Percentiles rank a stretch among this genome's conserved stretches.
Evolutionary conservation across 1,284 basidiomycete species (phyloP).

Genomic region (Cerrena zonata): DNA sequence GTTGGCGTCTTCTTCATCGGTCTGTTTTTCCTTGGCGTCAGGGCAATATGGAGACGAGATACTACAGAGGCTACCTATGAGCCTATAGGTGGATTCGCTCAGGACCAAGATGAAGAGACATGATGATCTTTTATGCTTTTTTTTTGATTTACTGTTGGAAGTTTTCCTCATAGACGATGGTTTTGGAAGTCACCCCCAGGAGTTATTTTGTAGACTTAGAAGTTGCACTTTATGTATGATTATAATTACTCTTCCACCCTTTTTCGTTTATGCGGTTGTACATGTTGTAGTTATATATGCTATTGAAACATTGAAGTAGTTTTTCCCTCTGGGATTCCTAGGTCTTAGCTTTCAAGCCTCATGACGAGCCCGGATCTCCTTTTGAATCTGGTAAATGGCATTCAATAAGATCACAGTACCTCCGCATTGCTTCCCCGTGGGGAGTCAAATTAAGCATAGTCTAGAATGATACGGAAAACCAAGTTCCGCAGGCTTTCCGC

Average conservation of each 20-base stretch:
- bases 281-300: not conserved
- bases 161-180: not conserved
- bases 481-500: not conserved
- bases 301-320: not conserved
- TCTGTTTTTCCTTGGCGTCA: slow-evolving; percentile 67
- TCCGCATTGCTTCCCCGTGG: slow-evolving; percentile 4
- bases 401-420: not conserved
- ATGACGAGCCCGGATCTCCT: too few species aligned
- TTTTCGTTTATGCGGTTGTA: too few species aligned
- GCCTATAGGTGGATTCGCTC: slow-evolving; percentile 71
- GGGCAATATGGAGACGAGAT: slow-evolving; percentile 62
- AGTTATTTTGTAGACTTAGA: not conserved
- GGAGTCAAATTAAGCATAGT: too few species aligned
- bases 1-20: slow-evolving; percentile 55
- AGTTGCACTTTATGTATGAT: not conserved
- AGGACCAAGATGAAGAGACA: slow-evolving; percentile 46
- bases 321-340: not conserved
- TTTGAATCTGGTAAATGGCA: too few species aligned
- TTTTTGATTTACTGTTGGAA: too few species aligned
- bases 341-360: too few species aligned
- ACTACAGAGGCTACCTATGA: slow-evolving; percentile 79
- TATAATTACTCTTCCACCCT: not conserved
- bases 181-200: too few species aligned
- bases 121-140: too few species aligned
- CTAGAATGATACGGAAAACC: not conserved